phyloP scores from a whole-genome alignment of 306 rosid genomes.

The Chamaecrista fasciculata region DNA sequence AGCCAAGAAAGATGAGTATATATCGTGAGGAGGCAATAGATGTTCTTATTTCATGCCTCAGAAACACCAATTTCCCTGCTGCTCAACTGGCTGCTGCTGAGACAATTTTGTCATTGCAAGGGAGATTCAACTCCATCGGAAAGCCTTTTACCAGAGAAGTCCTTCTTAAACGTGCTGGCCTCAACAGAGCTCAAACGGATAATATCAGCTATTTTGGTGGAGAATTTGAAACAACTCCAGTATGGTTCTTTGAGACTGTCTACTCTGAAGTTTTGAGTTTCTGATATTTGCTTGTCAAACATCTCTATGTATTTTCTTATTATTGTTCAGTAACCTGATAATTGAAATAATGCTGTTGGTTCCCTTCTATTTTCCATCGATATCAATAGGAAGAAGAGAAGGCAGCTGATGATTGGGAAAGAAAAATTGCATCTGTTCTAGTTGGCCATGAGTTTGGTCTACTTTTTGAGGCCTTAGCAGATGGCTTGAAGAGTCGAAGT shows the following conservation, averaged over 20 bases:
- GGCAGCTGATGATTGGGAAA: conserved; percentile 85
- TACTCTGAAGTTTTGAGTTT: conserved; percentile 12
- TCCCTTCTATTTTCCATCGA: conserved; percentile 19
- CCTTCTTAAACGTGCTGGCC: conserved; percentile 81
- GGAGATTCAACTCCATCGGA: conserved; percentile 68
- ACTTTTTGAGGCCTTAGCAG: conserved; percentile 84
- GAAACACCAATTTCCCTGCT: conserved; percentile 58
- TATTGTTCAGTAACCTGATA: neutral
- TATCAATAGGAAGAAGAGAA: conserved; percentile 68
- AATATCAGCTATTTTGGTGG: conserved; percentile 39
- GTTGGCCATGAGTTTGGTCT: conserved; percentile 86
- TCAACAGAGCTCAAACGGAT: conserved; percentile 49
- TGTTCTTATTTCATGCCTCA: conserved; percentile 73
- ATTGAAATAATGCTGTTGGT: neutral
- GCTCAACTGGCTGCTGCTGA: conserved; percentile 77
- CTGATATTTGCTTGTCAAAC: conserved; percentile 20
- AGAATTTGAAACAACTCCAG: conserved; percentile 48
- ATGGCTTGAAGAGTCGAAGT: conserved; percentile 70
- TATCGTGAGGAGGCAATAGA: conserved; percentile 95
- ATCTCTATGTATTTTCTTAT: conserved; percentile 6
- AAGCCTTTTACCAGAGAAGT: conserved; percentile 57
- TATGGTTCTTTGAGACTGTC: conserved; percentile 37
- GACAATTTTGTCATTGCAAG: conserved; percentile 75
- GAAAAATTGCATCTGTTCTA: conserved; percentile 69
- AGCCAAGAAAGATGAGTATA: conserved; percentile 92